phyloP scores from a whole-genome alignment of 352 stramenopile species.

The Pythium dissotocum region DNA sequence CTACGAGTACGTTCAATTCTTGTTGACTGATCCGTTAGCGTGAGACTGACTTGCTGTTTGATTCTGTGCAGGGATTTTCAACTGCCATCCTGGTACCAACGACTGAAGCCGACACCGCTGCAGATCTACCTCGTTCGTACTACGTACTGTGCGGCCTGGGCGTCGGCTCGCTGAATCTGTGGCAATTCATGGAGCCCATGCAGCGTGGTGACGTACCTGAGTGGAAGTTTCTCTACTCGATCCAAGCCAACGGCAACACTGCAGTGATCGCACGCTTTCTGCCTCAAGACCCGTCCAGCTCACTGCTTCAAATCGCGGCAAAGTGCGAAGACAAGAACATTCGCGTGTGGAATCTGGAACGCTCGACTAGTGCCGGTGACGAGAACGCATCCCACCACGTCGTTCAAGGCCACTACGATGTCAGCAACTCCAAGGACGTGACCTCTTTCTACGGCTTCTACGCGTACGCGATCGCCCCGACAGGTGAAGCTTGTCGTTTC shows the following conservation, averaged over 20 bases:
- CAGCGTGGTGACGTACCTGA: conserved; percentile 32
- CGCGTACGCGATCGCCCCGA: conserved; percentile 66
- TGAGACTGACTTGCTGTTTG: conserved; percentile 15
- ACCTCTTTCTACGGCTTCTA: conserved; percentile 55
- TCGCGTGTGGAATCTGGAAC: conserved; percentile 67
- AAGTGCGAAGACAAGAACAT: conserved; percentile 61
- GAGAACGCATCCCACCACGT: conserved; percentile 33
- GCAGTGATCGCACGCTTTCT: conserved; percentile 58
- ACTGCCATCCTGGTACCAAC: conserved; percentile 39
- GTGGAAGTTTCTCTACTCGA: conserved; percentile 61
- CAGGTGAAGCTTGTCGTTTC: conserved; percentile 67
- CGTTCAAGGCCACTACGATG: conserved; percentile 56
- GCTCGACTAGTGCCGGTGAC: conserved; percentile 6
- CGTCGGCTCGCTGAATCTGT: conserved; percentile 69
- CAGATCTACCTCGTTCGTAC: conserved; percentile 35
- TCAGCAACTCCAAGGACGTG: conserved; percentile 65
- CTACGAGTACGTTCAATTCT: conserved; percentile 46
- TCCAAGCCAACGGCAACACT: conserved; percentile 58
- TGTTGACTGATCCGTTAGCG: not conserved
- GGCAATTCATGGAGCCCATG: conserved; percentile 62
- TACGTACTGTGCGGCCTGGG: conserved; percentile 76
- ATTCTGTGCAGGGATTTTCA: conserved; percentile 61
- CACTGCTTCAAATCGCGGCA: conserved; percentile 38
- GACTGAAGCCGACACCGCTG: not conserved
- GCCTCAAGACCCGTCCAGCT: conserved; percentile 9